Evolutionary conservation across 768 basidiomycete species (phyloP).

Genomic region (Tulasnella sp.): DNA sequence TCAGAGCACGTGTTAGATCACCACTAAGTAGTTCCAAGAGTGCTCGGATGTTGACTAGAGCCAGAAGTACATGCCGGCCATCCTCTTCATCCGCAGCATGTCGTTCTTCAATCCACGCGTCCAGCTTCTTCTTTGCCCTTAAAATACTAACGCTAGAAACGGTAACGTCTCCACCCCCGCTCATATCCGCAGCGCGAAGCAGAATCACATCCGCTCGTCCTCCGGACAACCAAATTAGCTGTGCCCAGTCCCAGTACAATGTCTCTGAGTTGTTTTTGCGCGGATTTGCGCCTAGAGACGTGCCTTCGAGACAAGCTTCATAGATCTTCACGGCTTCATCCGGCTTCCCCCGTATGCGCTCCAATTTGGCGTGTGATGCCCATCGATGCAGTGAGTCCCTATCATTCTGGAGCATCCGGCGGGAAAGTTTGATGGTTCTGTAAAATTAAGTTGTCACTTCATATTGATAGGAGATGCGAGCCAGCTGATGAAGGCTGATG

Average conservation of each 20-base stretch:
- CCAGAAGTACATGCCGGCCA: neutral
- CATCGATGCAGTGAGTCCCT: conserved; percentile 51
- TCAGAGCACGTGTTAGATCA: neutral
- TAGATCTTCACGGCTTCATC: conserved; percentile 71
- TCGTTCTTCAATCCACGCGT: conserved; percentile 32
- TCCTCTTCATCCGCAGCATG: neutral
- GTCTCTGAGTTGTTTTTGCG: conserved; percentile 28
- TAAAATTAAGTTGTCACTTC: conserved; percentile 14
- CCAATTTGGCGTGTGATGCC: conserved; percentile 65
- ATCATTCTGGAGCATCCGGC: conserved; percentile 40
- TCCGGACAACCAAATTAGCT: conserved; percentile 65
- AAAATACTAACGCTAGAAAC: conserved; percentile 27
- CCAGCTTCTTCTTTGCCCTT: conserved; percentile 49
- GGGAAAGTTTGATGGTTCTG: conserved; percentile 61
- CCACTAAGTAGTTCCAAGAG: conserved; percentile 6
- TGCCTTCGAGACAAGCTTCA: conserved; percentile 32
- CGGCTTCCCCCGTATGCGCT: conserved; percentile 46
- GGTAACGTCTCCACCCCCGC: conserved; percentile 33
- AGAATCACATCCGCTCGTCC: conserved; percentile 39
- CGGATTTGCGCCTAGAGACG: conserved; percentile 31
- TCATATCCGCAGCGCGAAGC: conserved; percentile 41
- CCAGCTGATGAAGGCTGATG: neutral
- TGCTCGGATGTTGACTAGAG: conserved; percentile 3
- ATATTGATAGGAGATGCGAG: neutral
- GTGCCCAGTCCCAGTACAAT: conserved; percentile 76